These are phyloP conservation scores for Talaromyces sp. DNA, from an alignment of 2,329 filamentous ascomycete genomes.

Conservation along the genomic window DNA sequence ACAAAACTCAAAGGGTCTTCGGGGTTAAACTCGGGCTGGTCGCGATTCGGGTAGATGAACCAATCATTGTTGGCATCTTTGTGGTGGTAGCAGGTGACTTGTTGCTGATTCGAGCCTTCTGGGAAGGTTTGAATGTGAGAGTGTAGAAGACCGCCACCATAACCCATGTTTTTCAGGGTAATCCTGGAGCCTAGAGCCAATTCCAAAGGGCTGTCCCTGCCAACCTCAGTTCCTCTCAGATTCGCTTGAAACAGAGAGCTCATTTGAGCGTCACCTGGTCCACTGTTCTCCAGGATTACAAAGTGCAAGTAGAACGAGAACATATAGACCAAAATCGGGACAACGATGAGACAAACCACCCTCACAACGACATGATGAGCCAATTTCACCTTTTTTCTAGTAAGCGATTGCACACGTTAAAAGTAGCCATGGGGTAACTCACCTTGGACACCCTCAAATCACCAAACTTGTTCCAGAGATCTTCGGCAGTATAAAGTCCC, in stretches of 20 bases:
- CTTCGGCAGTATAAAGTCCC: constrained; percentile 90
- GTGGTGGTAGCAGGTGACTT: constrained; percentile 98
- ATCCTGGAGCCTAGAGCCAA: constrained; percentile 82
- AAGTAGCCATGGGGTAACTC: constrained; percentile 26
- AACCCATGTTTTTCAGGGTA: constrained; percentile 99
- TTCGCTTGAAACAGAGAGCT: constrained; percentile 99
- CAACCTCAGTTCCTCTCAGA: constrained; percentile 85
- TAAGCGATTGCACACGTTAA: background rate
- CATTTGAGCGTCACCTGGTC: constrained; percentile 99
- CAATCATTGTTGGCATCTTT: constrained; percentile 99
- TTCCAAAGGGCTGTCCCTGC: constrained; percentile 89
- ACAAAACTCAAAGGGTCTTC: constrained; percentile 70
- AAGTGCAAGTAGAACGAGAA: constrained; percentile 96
- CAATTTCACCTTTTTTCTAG: constrained; percentile 54
- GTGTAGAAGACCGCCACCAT: constrained; percentile 91
- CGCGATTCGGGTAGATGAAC: constrained; percentile 95
- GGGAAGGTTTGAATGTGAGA: constrained; percentile 96
- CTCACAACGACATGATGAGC: constrained; percentile 75
- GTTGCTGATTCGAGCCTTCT: constrained; percentile 88
- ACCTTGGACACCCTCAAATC: constrained; percentile 86
- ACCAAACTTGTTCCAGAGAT: constrained; percentile 97
- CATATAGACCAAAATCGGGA: constrained; percentile 89
- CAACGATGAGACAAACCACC: constrained; percentile 78
- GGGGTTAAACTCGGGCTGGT: constrained; percentile 66
- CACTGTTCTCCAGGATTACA: constrained; percentile 84